These are phyloP conservation scores for Colletotrichum orchidophilum DNA, from an alignment of 2,329 filamentous ascomycete genomes.

Conservation along the genomic window DNA sequence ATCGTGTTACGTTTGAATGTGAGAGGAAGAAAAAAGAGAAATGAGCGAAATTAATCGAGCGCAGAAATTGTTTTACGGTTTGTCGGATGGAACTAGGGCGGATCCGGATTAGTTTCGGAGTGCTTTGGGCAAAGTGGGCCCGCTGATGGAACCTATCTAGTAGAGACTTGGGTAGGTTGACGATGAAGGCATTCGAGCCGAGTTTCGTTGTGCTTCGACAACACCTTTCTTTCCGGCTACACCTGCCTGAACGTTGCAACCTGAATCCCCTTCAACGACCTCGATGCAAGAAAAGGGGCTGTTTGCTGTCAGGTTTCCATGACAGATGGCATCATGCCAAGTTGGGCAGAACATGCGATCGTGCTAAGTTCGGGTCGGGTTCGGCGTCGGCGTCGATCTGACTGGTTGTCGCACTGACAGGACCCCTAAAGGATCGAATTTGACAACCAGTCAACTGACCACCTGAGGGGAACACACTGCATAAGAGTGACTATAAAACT, in stretches of 20 bases:
- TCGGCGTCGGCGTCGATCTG: neutral
- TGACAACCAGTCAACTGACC: constrained; percentile 15
- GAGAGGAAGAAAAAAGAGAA: neutral
- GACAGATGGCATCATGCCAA: constrained; percentile 7
- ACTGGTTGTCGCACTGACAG: neutral
- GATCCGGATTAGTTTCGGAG: constrained; percentile 16
- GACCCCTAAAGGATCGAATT: constrained; percentile 1
- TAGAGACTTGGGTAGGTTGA: neutral
- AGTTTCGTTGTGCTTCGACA: constrained; percentile 7
- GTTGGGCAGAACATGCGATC: neutral
- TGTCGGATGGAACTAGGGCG: constrained; percentile 6
- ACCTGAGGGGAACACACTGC: neutral
- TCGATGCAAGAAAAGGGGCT: neutral
- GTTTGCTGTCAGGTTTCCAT: neutral
- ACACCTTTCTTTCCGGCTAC: neutral
- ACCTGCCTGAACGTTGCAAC: neutral
- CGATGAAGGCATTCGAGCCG: neutral
- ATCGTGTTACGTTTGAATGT: constrained; percentile 32
- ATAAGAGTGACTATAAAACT: neutral
- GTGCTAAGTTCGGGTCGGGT: neutral
- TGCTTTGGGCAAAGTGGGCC: neutral
- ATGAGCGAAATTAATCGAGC: neutral
- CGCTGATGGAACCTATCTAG: no score
- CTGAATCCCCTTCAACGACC: neutral
- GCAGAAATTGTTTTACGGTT: constrained; percentile 24